Evolutionary conservation across 2,329 filamentous ascomycete species (phyloP), one percentile per base, ranked within the genome.

Genomic region (Epichloe sylvatica): DNA sequence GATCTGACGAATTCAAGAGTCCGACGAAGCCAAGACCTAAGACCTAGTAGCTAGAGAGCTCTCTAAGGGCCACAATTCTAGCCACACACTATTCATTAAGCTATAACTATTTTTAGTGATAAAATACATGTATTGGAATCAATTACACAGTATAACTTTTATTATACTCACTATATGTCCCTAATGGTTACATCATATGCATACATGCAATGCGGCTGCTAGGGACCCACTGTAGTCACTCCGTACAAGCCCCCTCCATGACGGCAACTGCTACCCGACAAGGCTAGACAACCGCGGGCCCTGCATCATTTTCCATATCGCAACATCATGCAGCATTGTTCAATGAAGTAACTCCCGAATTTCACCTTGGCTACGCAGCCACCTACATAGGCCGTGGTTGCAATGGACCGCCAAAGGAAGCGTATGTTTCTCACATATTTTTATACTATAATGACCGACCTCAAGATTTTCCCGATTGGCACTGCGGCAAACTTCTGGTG

Each of bases 241-340:
- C 15, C n/a, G n/a, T 17, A 38, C 9, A 23, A 40, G 39, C 25
- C 39, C 23, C 17, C 19, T 40, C 38, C 19, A 41, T 23, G 39
- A n/a, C 17, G 34, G 33, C 34, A 23, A 23, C 19, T 23, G 19
- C 23, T 36, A 23, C 15, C 33, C 37, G 37, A 47, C 33, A 17
- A 30, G 33, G 17, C 46, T 45, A 33, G 33, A 13, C n/a, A 17
- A 21, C n/a, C 43, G 15, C n/a, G n/a, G 17, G 43, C 39, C 39
- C 39, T 19, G 12, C 39, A 33, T 33, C 7, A n/a, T 11, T 45
- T 45, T 17, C 33, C 15, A 23, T 12, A 25, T 17, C 33, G 15
- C 25, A 45, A 25, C 17, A 45, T 23, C 25, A 5, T 43, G 53
- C 49, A 53, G 25, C 50, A 51, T 56, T 54, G 54, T 49, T 49